phyloP scores from a whole-genome alignment of 1,284 basidiomycete species.

The Leccinum huronense region DNA sequence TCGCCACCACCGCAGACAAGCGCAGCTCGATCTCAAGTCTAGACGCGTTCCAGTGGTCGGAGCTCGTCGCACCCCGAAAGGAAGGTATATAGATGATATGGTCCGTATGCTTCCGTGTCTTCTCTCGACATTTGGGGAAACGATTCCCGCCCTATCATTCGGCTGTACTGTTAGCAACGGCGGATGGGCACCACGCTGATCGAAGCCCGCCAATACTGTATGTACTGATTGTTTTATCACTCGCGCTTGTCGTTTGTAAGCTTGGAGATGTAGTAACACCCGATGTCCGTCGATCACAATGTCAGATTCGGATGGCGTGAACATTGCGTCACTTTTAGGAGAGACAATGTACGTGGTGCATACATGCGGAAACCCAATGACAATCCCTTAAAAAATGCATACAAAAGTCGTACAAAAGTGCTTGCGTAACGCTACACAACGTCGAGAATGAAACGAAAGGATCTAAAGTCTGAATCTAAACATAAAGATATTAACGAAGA shows the following conservation, averaged over 20 bases:
- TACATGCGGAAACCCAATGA: slow-evolving; percentile 17
- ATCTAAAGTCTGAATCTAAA: slow-evolving; percentile 34
- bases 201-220: slow-evolving; percentile 1
- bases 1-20: slow-evolving; percentile 35
- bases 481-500: slow-evolving; percentile 21
- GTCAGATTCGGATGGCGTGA: background rate
- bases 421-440: slow-evolving; percentile 20
- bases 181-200: slow-evolving; percentile 1
- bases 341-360: slow-evolving; percentile 15
- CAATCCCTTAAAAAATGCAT: slow-evolving; percentile 7
- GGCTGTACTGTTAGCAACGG: slow-evolving; percentile 11
- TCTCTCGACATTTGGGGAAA: background rate
- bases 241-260: slow-evolving; percentile 10
- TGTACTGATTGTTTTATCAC: slow-evolving; percentile 13
- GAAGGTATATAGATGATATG: slow-evolving; percentile 25
- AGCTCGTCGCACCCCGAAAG: slow-evolving; percentile 34
- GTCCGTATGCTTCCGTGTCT: background rate
- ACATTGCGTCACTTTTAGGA: slow-evolving; percentile 6
- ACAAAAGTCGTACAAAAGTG: slow-evolving; percentile 22
- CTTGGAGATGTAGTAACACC: slow-evolving; percentile 2
- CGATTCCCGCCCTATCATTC: slow-evolving; percentile 42
- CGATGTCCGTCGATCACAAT: background rate
- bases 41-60: slow-evolving; percentile 36
- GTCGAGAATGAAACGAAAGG: slow-evolving; percentile 14
- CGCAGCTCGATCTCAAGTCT: slow-evolving; percentile 33